Evolutionary conservation across 1,139 yeast species (phyloP), one percentile per base, ranked within the genome.

Genomic region (Saccharomyces pastorianus): DNA sequence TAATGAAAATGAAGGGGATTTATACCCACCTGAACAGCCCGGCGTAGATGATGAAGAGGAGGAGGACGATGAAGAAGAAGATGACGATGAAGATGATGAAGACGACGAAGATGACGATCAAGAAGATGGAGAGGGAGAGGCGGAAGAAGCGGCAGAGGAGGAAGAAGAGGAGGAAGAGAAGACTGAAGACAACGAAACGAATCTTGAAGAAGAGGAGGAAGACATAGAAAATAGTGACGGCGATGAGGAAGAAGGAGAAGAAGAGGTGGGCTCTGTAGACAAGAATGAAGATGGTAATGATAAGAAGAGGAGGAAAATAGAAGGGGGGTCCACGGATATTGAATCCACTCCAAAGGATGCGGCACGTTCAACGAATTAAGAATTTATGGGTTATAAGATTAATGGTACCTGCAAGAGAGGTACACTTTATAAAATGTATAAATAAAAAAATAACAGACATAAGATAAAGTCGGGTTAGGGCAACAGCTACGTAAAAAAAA

Each of bases 1-100:
- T 68, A 80, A 78, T 53, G 78, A 75, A 56, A 85, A 78, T 49
- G 84, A 78, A 46, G 80, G 76, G 50, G 79, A 78, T 32, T 88
- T 87, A 57, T 87, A 82, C 64, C 96, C 96, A 73, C 95, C 73
- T 4, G 95, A 88, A 55, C 86, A 81, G 63, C 83, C 80, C 0
- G 85, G 79, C 17, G 82, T 76, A 1, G 85, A 80, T 52, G 66
- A 69, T 63, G 65, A 80, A 3, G 85, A 79, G 28, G 86, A 79
- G 8, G 85, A 79, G 2, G 86, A 80, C 7, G 81, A 78, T 4
- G 82, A 76, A 6, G 83, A 75, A 0, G 82, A 75, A 2, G 83
- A 76, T 6, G 86, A 76, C 1, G 84, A 75, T 2, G 83, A 73
- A 2, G 80, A 71, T 2, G 83, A 73, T 1, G 82, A 73, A 0